Evolutionary conservation across 1,284 basidiomycete species (phyloP).

Genomic region (Meira nashicola): DNA sequence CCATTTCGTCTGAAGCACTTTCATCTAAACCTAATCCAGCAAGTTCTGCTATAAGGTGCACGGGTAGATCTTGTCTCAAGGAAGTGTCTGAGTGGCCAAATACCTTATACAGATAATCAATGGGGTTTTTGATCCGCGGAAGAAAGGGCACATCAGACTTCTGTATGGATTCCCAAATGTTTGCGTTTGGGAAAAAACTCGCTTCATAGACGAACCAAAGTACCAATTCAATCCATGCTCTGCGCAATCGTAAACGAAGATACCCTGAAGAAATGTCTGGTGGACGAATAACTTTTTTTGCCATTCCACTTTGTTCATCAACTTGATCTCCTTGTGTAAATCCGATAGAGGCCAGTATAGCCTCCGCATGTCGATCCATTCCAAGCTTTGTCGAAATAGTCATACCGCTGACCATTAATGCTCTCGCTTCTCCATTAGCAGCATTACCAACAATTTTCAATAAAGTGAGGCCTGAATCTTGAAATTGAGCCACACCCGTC

Average conservation of each 20-base stretch:
- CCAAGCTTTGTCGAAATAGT: constrained; percentile 25
- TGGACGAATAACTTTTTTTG: neutral
- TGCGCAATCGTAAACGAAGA: constrained; percentile 2
- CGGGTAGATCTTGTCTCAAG: no score
- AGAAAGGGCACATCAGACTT: neutral
- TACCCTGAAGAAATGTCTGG: neutral
- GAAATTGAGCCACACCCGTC: constrained; percentile 3
- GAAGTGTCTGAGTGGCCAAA: no score
- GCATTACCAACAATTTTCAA: constrained; percentile 25
- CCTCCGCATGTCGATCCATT: constrained; percentile 5
- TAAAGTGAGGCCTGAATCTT: constrained; percentile 1
- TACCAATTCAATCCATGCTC: constrained; percentile 33
- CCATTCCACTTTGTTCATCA: neutral
- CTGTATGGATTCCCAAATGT: neutral
- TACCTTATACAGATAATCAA: neutral
- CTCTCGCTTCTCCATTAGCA: constrained; percentile 26
- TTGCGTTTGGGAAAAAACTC: neutral
- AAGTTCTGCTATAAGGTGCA: no score
- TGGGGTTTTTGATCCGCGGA: neutral
- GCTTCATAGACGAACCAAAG: constrained; percentile 20
- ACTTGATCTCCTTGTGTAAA: neutral
- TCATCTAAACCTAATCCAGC: no score
- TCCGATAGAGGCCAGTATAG: neutral
- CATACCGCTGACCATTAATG: constrained; percentile 18
- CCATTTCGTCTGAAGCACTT: no score